Conservation (phyloP, 306 rosid species). For the Ceratonia siliqua region DNA sequence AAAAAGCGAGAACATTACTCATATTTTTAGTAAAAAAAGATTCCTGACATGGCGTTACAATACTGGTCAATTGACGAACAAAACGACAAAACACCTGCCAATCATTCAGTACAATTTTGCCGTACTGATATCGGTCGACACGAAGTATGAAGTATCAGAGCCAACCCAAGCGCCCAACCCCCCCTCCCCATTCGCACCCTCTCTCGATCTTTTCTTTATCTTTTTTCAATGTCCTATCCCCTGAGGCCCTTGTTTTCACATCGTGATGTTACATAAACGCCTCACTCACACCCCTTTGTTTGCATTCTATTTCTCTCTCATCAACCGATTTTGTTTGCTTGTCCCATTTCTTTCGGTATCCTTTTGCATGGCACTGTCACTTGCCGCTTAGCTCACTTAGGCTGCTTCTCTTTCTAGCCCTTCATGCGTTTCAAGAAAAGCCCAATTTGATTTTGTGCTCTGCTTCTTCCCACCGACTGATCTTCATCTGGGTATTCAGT, state of each 20-base stretch:
- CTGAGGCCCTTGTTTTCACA: not conserved
- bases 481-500: slow-evolving; percentile 10
- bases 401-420: not conserved
- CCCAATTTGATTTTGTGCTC: not conserved
- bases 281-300: not conserved
- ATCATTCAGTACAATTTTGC: no score
- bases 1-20: no score
- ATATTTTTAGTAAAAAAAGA: no score
- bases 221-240: not conserved
- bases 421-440: not conserved
- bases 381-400: slow-evolving; percentile 31
- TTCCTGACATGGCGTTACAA: not conserved
- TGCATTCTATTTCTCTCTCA: not conserved
- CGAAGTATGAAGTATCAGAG: not conserved
- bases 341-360: slow-evolving; percentile 5
- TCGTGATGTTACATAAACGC: not conserved
- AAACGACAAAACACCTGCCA: not conserved
- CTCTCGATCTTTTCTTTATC: not conserved
- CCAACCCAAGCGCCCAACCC: not conserved
- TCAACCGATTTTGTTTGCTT: slow-evolving; percentile 33
- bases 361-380: slow-evolving; percentile 69
- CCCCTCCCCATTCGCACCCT: not conserved
- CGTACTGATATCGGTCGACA: not conserved
- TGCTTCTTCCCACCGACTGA: not conserved
- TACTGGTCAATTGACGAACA: not conserved